Conservation (phyloP, 306 rosid genomes). For the Clitoria ternatea region DNA sequence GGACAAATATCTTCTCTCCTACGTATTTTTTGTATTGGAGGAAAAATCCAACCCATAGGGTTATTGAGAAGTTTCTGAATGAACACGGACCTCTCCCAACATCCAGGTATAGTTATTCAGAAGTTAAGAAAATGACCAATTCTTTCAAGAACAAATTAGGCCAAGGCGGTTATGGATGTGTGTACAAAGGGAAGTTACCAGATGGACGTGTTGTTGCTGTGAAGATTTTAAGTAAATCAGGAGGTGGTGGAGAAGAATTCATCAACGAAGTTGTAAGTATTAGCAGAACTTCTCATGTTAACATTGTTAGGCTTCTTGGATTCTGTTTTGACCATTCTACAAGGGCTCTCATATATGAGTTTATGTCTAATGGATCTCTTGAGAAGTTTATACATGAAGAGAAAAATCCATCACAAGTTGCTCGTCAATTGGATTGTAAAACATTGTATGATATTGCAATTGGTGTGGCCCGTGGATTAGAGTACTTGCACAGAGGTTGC, state of each 20-base stretch:
- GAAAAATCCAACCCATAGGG: background rate
- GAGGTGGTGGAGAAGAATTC: conserved; percentile 35
- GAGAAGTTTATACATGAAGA: conserved; percentile 39
- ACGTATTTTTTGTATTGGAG: background rate
- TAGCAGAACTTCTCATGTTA: conserved; percentile 34
- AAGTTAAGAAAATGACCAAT: too few relatives aligned
- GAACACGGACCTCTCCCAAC: too few relatives aligned
- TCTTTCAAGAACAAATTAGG: too few relatives aligned
- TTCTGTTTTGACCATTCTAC: conserved; percentile 24
- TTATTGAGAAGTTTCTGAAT: too few relatives aligned
- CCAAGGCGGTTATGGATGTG: too few relatives aligned
- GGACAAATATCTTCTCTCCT: background rate
- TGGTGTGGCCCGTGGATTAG: conserved; percentile 43
- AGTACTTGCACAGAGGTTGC: conserved; percentile 38
- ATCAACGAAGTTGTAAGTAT: conserved; percentile 26
- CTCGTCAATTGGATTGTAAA: conserved; percentile 22
- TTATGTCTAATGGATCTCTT: background rate
- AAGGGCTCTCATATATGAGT: conserved; percentile 36
- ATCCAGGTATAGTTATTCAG: too few relatives aligned
- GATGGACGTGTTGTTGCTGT: conserved; percentile 34
- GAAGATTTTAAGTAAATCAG: conserved; percentile 28
- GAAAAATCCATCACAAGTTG: background rate
- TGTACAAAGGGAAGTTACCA: conserved; percentile 22
- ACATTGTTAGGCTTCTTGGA: conserved; percentile 20
- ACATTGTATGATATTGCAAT: conserved; percentile 23